Percentiles rank a stretch among this genome's conserved stretches.
Conservation (phyloP, 1,139 yeast genomes). For the Candida anutae region DNA sequence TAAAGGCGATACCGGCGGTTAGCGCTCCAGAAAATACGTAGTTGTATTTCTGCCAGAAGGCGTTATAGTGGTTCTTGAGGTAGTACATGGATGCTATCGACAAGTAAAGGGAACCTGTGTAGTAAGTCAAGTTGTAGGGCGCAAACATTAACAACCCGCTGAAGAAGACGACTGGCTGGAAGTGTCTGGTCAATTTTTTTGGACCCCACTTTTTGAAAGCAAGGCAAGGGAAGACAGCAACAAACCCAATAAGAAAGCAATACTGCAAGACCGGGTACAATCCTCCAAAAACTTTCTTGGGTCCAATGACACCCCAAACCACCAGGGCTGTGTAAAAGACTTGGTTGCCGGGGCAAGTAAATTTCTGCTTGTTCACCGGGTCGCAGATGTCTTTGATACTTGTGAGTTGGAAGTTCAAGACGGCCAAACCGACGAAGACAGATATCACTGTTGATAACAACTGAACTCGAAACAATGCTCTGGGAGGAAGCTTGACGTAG, state of each 20-base stretch:
- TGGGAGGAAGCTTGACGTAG: slow-evolving; percentile 27
- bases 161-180: slow-evolving; percentile 14
- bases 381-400: slow-evolving; percentile 20
- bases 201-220: slow-evolving; percentile 17
- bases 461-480: slow-evolving; percentile 27
- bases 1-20: slow-evolving; percentile 14
- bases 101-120: slow-evolving; percentile 10
- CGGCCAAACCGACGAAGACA: slow-evolving; percentile 17
- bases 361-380: slow-evolving; percentile 18
- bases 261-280: slow-evolving; percentile 26
- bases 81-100: slow-evolving; percentile 11
- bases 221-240: slow-evolving; percentile 23
- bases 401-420: slow-evolving; percentile 23
- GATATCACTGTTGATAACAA: slow-evolving; percentile 20
- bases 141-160: slow-evolving; percentile 12
- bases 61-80: slow-evolving; percentile 9
- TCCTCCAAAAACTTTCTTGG: slow-evolving; percentile 24
- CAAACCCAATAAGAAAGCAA: slow-evolving; percentile 25
- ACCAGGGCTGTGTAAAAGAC: slow-evolving; percentile 26
- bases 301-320: slow-evolving; percentile 32
- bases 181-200: slow-evolving; percentile 6
- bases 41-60: slow-evolving; percentile 14
- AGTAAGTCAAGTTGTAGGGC: slow-evolving; percentile 11
- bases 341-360: slow-evolving; percentile 26
- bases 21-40: slow-evolving; percentile 12